Conservation (phyloP, 164 flowering plant genomes). For the Aristolochia fimbriata region DNA sequence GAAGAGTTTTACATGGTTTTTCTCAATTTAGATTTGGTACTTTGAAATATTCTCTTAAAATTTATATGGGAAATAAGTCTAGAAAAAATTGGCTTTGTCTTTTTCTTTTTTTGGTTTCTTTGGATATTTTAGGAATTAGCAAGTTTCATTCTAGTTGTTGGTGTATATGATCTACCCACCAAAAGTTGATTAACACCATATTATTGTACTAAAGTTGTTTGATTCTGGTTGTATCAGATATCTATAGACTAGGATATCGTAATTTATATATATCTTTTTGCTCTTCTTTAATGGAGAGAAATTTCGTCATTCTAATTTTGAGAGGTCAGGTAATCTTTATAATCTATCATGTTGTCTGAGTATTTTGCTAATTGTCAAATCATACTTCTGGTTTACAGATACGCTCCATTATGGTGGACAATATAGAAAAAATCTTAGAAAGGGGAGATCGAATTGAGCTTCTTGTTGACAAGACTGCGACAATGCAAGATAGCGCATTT, state of each 20-base stretch:
- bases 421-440: slow-evolving; percentile 89
- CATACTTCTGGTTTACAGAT: slow-evolving; percentile 30
- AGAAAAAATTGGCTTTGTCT: no score
- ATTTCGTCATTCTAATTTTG: background rate
- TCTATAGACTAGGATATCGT: background rate
- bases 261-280: background rate
- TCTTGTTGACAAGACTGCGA: slow-evolving; percentile 92
- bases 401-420: slow-evolving; percentile 91
- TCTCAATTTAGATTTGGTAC: no score
- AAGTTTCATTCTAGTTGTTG: no score
- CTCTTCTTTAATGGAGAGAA: background rate
- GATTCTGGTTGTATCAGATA: no score
- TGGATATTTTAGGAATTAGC: no score
- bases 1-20: no score
- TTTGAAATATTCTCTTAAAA: no score
- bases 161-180: no score
- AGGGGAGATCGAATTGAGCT: slow-evolving; percentile 96
- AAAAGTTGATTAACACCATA: no score
- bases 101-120: no score
- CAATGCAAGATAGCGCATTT: slow-evolving; percentile 93
- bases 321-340: background rate
- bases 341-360: background rate
- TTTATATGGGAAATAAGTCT: no score
- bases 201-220: no score
- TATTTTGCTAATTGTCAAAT: background rate